These are phyloP conservation scores for Plasmopara halstedii DNA, from an alignment of 352 stramenopile species.

Conservation along the genomic window DNA sequence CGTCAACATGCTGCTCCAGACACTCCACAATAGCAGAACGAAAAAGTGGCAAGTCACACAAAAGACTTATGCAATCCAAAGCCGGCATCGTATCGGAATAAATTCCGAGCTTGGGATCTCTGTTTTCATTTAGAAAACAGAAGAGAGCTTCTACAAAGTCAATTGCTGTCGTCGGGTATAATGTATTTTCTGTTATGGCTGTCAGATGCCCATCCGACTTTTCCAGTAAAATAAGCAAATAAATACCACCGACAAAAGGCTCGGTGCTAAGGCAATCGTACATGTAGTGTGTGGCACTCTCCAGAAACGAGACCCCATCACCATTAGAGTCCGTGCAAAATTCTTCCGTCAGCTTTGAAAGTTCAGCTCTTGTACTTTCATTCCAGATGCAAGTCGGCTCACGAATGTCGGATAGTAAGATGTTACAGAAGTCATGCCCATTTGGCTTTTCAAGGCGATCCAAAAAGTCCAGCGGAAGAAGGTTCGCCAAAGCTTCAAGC, in stretches of 20 bases:
- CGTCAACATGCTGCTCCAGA: conserved; percentile 55
- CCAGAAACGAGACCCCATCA: conserved; percentile 57
- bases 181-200: conserved; percentile 37
- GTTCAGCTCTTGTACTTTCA: conserved; percentile 41
- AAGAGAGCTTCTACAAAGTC: conserved; percentile 64
- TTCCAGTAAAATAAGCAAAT: conserved; percentile 56
- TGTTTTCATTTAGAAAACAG: conserved; percentile 73
- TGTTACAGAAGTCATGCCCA: conserved; percentile 65
- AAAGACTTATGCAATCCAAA: conserved; percentile 59
- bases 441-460: conserved; percentile 61
- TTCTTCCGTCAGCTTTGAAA: conserved; percentile 70
- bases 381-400: conserved; percentile 79
- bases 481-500: conserved; percentile 52
- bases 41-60: conserved; percentile 59
- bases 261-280: conserved; percentile 74
- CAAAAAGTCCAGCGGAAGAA: conserved; percentile 68
- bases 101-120: conserved; percentile 58
- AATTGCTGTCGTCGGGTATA: conserved; percentile 45
- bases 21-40: conserved; percentile 47
- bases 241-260: conserved; percentile 62
- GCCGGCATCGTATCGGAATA: conserved; percentile 72
- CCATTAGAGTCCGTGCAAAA: conserved; percentile 49
- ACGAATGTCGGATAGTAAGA: conserved; percentile 62
- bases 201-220: conserved; percentile 45
- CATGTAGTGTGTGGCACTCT: conserved; percentile 66